Conservation (phyloP, 2,329 filamentous ascomycete species). For the Aspergillus ochraceoroseus region DNA sequence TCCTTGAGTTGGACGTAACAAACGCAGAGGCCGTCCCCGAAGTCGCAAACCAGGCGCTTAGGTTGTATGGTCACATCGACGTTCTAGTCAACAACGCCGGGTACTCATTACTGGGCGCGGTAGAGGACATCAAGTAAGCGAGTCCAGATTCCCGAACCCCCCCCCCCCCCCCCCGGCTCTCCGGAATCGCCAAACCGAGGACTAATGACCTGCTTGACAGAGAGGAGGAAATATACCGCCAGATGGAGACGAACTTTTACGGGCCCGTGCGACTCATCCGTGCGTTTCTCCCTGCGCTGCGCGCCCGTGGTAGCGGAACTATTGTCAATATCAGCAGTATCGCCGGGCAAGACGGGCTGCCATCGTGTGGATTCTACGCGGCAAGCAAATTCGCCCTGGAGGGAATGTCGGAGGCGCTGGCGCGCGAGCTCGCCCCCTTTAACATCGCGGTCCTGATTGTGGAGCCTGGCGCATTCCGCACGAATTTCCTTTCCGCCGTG, state of each 20-base stretch:
- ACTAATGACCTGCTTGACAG: slow-evolving; percentile 6
- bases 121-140: slow-evolving; percentile 23
- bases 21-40: slow-evolving; percentile 3
- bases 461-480: slow-evolving; percentile 44
- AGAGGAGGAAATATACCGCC: slow-evolving; percentile 17
- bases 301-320: slow-evolving; percentile 31
- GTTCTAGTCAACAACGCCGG: slow-evolving; percentile 19
- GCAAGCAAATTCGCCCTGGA: slow-evolving; percentile 44
- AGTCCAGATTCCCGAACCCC: no score
- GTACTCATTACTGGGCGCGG: slow-evolving; percentile 19
- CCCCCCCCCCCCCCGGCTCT: no score
- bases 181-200: not conserved
- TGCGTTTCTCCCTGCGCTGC: slow-evolving; percentile 39
- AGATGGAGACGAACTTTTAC: slow-evolving; percentile 41
- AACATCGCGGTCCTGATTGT: slow-evolving; percentile 40
- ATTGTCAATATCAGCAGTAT: slow-evolving; percentile 49
- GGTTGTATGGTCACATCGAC: slow-evolving; percentile 13
- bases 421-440: slow-evolving; percentile 36
- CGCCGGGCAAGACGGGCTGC: slow-evolving; percentile 42
- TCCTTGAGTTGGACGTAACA: slow-evolving; percentile 17
- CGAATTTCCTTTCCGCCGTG: slow-evolving; percentile 36
- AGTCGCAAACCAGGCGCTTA: slow-evolving; percentile 1
- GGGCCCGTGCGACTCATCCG: slow-evolving; percentile 40
- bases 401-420: slow-evolving; percentile 38
- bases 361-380: slow-evolving; percentile 37